These are phyloP conservation scores for Cryptosporidium meleagridis DNA, from an alignment of 169 alveolate genomes.

Conservation along the genomic window DNA sequence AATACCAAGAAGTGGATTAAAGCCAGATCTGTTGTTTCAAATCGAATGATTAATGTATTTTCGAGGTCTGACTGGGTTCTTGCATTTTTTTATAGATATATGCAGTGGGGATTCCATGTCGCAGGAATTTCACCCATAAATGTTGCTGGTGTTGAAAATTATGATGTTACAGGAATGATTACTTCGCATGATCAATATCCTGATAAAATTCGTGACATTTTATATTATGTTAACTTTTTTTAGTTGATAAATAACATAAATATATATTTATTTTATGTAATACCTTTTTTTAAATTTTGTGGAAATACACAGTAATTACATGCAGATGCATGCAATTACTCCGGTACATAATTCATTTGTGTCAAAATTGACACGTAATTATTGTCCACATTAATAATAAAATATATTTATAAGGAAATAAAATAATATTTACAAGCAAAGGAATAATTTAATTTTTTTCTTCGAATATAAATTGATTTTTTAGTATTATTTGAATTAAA, in stretches of 20 bases:
- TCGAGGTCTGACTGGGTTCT: conserved; percentile 90
- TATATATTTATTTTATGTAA: not conserved
- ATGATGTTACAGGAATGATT: conserved; percentile 85
- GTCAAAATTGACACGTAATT: conserved; percentile 35
- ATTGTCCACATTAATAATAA: conserved; percentile 9
- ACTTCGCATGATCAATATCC: conserved; percentile 81
- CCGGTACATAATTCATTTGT: not conserved
- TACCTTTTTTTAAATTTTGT: not conserved
- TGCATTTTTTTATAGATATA: conserved; percentile 90
- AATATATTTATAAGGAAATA: not conserved
- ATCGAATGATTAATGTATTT: conserved; percentile 89
- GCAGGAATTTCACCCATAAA: conserved; percentile 86
- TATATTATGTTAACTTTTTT: conserved; percentile 75
- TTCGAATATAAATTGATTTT: not conserved
- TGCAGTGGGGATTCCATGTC: conserved; percentile 87
- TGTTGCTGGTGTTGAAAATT: conserved; percentile 83
- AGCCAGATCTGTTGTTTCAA: conserved; percentile 90
- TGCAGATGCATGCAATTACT: conserved; percentile 10
- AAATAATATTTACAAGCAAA: not conserved
- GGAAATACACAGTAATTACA: not conserved
- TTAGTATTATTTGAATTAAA: not conserved
- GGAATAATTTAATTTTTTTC: not conserved
- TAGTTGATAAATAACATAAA: not conserved
- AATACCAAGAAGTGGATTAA: conserved; percentile 86
- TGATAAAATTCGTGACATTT: conserved; percentile 78